Evolutionary conservation across 2,329 filamentous ascomycete genomes (phyloP), one percentile per base, ranked within the genome.

Genomic region (Xylaria hypoxylon): DNA sequence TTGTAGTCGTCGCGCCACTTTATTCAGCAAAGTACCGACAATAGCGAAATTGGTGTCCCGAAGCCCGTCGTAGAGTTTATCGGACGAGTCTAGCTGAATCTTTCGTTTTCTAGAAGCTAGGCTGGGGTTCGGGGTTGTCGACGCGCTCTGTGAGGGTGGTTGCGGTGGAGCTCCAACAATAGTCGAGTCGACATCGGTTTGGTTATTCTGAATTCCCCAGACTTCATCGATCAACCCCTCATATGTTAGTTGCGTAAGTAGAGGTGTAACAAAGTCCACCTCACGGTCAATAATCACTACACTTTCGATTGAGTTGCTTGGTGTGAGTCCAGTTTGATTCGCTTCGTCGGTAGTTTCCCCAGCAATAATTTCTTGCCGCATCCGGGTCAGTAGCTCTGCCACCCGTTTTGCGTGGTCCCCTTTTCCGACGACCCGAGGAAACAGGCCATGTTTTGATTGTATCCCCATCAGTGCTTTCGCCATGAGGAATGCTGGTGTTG

Each of bases 1-100:
- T 83, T 92, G 92, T 26, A 99, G 83, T 13, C 95, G 90, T 33
- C 94, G 89, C 4, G 96, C 96, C 13, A 96, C 92, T 77, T 94
- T 95, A 79, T 97, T 97, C 68, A 99, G 84, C 8, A 96, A 82
- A 59, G 89, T 90, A 15, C 96, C 96, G 44, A 99, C 94, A 61
- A 97, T 94, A 40, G 94, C 95, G 78, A 98, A 99, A 77, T 99
- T 99, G 45, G 92, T 90, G 77, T 98, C 93, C 62, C 95, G 90
- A 3, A 99, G 84, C 71, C 96, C 92, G 53, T 90, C 89, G 77
- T 95, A 99, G 11, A 99, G 85, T 70, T 92, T 92, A 77, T 99
- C 96, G 15, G 91, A 93, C 2, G 92, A 92, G 77, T 98, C 95
- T 1, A 99, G 86, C 74, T 92, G 87, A 51, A 99, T 90, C 74